Conservation (phyloP, 176 grass and related monocot genomes). For the Musa schizocarpa region DNA sequence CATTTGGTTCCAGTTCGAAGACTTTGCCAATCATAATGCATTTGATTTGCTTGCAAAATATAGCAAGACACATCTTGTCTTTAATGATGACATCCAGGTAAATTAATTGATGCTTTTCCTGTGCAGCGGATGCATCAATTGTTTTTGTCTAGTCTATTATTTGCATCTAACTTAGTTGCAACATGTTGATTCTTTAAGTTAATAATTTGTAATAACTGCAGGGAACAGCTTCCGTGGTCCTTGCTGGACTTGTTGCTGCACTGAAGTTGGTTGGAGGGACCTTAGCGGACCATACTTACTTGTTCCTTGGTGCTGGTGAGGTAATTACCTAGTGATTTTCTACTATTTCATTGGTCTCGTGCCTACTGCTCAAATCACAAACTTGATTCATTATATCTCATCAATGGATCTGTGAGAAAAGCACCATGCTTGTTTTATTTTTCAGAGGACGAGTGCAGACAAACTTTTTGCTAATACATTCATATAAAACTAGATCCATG, state of each 20-base stretch:
- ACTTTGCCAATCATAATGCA: conserved; percentile 98
- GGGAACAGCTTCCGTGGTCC: conserved; percentile 98
- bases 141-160: not conserved
- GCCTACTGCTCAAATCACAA: not conserved
- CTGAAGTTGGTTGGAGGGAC: conserved; percentile 77
- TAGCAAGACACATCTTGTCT: conserved; percentile 95
- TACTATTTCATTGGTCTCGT: not conserved
- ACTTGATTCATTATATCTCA: not conserved
- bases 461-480: not conserved
- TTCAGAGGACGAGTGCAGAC: not conserved
- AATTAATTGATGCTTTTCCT: conserved; percentile 12
- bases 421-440: not conserved
- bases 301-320: conserved; percentile 99
- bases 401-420: not conserved
- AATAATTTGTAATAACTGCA: conserved; percentile 31
- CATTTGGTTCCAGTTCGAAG: conserved; percentile 70
- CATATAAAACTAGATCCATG: not conserved
- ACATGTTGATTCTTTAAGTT: not conserved
- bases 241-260: conserved; percentile 76
- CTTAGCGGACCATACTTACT: conserved; percentile 84
- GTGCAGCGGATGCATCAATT: not conserved
- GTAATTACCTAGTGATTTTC: conserved; percentile 31
- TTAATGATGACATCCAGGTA: conserved; percentile 99
- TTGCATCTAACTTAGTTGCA: not conserved
- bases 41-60: conserved; percentile 94